Conservation (phyloP, 2,329 filamentous ascomycete genomes). For the Phialophora expanda region DNA sequence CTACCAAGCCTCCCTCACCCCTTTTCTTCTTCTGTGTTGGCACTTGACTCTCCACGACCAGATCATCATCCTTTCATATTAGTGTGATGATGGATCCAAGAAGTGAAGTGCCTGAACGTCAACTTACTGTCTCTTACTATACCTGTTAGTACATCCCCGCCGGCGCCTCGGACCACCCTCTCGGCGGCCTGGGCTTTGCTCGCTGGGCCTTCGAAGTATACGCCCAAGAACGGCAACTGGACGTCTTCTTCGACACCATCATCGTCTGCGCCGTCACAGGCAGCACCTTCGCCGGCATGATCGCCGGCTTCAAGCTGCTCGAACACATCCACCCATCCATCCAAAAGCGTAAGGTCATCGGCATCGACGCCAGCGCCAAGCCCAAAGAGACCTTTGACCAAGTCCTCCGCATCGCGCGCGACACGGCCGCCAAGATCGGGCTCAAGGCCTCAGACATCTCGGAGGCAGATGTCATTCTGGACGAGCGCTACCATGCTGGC, state of each 20-base stretch:
- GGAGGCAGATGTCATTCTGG: constrained; percentile 66
- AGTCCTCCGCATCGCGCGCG: constrained; percentile 68
- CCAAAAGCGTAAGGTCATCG: constrained; percentile 63
- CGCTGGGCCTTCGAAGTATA: constrained; percentile 73
- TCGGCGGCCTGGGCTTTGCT: constrained; percentile 73
- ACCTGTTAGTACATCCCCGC: constrained; percentile 65
- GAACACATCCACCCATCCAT: constrained; percentile 53
- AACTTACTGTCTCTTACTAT: no score
- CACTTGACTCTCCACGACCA: no score
- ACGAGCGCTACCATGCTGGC: constrained; percentile 70
- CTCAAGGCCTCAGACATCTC: constrained; percentile 64
- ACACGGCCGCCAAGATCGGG: constrained; percentile 68
- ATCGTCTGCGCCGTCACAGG: constrained; percentile 75
- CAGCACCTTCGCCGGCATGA: constrained; percentile 72
- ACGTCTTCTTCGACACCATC: constrained; percentile 70
- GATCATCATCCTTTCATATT: no score
- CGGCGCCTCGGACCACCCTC: constrained; percentile 71
- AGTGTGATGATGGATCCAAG: no score
- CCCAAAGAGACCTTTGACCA: constrained; percentile 67
- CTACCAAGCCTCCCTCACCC: not conserved
- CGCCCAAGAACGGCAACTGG: constrained; percentile 65
- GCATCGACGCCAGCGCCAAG: constrained; percentile 68
- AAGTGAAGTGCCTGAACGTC: no score
- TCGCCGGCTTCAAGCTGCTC: constrained; percentile 72
- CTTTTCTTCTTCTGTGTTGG: not conserved